Conservation (phyloP, 306 rosid genomes). For the Boehmeria nivea region DNA sequence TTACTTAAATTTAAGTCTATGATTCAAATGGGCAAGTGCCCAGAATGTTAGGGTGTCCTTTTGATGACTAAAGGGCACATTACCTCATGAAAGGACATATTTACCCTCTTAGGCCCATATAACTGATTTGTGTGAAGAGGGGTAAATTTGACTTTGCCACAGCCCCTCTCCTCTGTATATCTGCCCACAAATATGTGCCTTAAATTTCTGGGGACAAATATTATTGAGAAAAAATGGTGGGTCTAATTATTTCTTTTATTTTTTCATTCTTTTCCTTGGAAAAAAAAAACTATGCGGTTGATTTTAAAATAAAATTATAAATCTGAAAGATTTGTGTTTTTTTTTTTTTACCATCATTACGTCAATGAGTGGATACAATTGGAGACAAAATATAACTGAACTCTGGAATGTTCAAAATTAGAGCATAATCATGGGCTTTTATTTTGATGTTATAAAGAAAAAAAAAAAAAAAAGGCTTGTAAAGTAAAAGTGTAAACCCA, state of each 20-base stretch:
- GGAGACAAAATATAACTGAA: constrained; percentile 33
- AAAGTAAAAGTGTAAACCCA: constrained; percentile 19
- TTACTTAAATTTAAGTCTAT: neutral
- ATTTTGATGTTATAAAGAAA: neutral
- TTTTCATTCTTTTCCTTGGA: too few species aligned
- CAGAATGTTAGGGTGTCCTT: constrained; percentile 12
- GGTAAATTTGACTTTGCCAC: constrained; percentile 30
- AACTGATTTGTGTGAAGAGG: too few species aligned
- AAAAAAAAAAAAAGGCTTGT: constrained; percentile 16
- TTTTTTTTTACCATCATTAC: constrained; percentile 24
- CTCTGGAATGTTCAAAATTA: constrained; percentile 47
- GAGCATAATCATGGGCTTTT: constrained; percentile 35
- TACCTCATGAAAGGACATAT: constrained; percentile 25
- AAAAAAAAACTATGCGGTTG: constrained; percentile 38
- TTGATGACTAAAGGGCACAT: neutral
- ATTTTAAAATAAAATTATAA: too few species aligned
- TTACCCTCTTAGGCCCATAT: constrained; percentile 16
- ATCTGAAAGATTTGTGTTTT: constrained; percentile 43
- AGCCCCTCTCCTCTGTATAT: constrained; percentile 16
- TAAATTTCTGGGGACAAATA: too few species aligned
- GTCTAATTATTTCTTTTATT: too few species aligned
- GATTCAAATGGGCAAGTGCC: constrained; percentile 13
- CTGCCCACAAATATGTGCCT: constrained; percentile 28
- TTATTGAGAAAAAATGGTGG: constrained; percentile 33
- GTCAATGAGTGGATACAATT: constrained; percentile 47